phyloP scores from a whole-genome alignment of 2,329 filamentous ascomycete genomes.

The Hirsutella minnesotensis region DNA sequence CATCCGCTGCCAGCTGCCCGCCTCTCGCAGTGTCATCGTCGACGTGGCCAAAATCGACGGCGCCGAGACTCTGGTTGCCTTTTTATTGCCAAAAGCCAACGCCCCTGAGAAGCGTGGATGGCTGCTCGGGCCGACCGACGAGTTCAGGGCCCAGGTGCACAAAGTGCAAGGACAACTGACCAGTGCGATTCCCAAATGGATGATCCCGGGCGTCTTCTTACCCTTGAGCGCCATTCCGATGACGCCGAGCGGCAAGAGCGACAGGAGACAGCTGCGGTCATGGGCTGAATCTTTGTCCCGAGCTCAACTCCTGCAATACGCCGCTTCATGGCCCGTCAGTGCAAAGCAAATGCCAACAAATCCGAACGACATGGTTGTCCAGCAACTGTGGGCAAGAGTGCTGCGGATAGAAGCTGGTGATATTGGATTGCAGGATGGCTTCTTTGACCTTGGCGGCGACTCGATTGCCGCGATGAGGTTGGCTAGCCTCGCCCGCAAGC shows the following conservation, averaged over 20 bases:
- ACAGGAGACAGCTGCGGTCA: slow-evolving; percentile 5
- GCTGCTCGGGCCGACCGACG: not conserved
- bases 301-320: not conserved
- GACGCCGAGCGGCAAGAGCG: slow-evolving; percentile 6
- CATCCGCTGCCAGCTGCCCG: not conserved
- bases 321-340: too few relatives aligned
- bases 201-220: slow-evolving; percentile 9
- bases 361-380: slow-evolving; percentile 6
- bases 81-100: not conserved
- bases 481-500: slow-evolving; percentile 19
- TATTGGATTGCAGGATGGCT: too few relatives aligned
- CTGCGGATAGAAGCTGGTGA: too few relatives aligned
- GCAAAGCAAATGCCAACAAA: slow-evolving; percentile 2
- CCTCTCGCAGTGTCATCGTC: not conserved
- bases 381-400: too few relatives aligned
- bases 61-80: not conserved
- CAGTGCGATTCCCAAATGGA: slow-evolving; percentile 5
- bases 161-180: slow-evolving; percentile 1
- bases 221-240: slow-evolving; percentile 4
- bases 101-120: not conserved
- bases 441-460: not conserved
- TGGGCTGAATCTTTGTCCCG: slow-evolving; percentile 10
- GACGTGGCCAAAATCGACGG: too few relatives aligned
- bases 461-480: not conserved
- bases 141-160: not conserved